These are phyloP conservation scores for Globisporangium cystogenes DNA, from an alignment of 352 stramenopile genomes.

Conservation along the genomic window DNA sequence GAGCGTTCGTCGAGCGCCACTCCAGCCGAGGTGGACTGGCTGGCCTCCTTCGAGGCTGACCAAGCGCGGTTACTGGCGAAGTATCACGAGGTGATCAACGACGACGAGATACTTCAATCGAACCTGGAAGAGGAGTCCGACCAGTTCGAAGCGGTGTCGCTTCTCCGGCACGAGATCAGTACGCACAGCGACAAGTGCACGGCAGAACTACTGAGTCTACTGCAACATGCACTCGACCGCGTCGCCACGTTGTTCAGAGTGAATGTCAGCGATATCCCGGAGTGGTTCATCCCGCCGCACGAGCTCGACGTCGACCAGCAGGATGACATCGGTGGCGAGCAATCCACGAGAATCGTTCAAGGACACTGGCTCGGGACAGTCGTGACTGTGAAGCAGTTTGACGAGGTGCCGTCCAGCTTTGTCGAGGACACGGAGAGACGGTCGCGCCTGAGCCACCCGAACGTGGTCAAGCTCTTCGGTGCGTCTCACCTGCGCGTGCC, in stretches of 20 bases:
- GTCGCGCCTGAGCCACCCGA: constrained; percentile 1
- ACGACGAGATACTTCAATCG: no score
- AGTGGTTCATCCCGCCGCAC: constrained; percentile 2
- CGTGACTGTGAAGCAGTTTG: no score
- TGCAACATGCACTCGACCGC: no score
- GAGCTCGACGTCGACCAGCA: not conserved
- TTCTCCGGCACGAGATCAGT: constrained; percentile 2
- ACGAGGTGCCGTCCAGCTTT: not conserved
- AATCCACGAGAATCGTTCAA: no score
- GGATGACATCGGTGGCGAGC: no score
- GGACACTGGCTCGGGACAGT: no score
- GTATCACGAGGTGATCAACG: no score
- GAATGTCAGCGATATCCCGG: not conserved
- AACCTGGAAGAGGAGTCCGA: not conserved
- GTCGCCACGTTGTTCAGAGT: not conserved
- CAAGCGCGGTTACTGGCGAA: no score
- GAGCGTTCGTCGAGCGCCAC: not conserved
- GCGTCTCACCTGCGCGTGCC: constrained; percentile 41
- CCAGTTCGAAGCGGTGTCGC: not conserved
- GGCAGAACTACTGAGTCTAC: not conserved
- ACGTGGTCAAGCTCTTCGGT: constrained; percentile 3
- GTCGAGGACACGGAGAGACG: not conserved
- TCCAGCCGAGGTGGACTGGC: no score
- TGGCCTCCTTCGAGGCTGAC: no score
- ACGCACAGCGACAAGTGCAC: constrained; percentile 1